Conservation (phyloP, 2,329 filamentous ascomycete species). For the Hymenoscyphus albidus region DNA sequence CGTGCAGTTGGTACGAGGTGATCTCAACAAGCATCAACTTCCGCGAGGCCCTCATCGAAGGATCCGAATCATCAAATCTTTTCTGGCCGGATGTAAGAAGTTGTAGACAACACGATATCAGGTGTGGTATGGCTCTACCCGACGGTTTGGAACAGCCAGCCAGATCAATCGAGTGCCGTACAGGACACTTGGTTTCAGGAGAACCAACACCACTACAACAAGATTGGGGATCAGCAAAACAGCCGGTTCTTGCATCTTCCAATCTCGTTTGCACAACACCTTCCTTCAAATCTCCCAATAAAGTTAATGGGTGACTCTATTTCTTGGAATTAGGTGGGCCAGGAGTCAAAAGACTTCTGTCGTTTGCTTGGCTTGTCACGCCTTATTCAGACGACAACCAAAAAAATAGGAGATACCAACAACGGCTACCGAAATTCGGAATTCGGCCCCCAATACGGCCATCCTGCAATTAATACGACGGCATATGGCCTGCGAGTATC, state of each 20-base stretch:
- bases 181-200: not conserved
- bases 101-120: not conserved
- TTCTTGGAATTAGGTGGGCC: not conserved
- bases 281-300: not conserved
- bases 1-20: not conserved
- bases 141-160: not conserved
- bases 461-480: conserved; percentile 3
- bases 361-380: not conserved
- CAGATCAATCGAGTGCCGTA: not conserved
- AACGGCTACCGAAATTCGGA: not conserved
- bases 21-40: not conserved
- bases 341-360: not conserved
- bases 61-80: not conserved
- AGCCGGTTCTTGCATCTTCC: not conserved
- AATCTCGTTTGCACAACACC: conserved; percentile 1
- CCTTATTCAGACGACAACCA: not conserved
- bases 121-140: not conserved
- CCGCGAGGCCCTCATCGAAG: conserved; percentile 3
- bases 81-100: not conserved
- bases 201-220: not conserved
- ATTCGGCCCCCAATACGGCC: not conserved
- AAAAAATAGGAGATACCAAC: not conserved
- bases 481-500: conserved; percentile 1
- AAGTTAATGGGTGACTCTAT: not conserved
- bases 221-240: not conserved